A percentile compares a stretch with the other conserved stretches of the same genome.
Evolutionary conservation across 2,329 filamentous ascomycete genomes (phyloP).

Genomic region (Rugonectria rugulosa): DNA sequence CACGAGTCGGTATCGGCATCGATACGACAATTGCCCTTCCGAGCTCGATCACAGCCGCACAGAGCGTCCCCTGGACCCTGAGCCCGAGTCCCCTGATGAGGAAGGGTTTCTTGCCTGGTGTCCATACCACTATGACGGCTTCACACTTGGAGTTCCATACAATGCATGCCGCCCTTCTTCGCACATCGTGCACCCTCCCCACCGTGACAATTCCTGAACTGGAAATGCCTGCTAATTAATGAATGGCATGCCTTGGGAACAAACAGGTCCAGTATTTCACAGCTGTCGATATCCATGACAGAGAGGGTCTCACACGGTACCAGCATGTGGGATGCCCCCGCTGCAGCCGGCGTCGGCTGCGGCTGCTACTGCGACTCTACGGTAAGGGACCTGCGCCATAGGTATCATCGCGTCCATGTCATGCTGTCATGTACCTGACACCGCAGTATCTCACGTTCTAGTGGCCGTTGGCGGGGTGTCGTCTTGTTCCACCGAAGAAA

Average conservation of each 20-base stretch:
- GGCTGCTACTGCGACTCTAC: constrained; percentile 12
- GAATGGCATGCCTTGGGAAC: neutral
- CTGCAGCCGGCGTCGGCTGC: constrained; percentile 32
- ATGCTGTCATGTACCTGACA: constrained; percentile 28
- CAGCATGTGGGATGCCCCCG: constrained; percentile 21
- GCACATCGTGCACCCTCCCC: constrained; percentile 1
- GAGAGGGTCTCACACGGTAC: neutral
- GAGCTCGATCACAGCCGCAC: constrained; percentile 13
- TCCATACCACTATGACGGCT: constrained; percentile 10
- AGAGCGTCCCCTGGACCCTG: constrained; percentile 14
- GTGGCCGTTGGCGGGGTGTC: constrained; percentile 36
- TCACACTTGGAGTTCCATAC: constrained; percentile 5
- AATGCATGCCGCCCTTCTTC: neutral
- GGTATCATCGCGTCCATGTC: constrained; percentile 30
- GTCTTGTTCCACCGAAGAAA: constrained; percentile 22
- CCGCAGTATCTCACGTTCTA: constrained; percentile 31
- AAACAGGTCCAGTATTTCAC: constrained; percentile 15
- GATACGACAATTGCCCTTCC: constrained; percentile 11
- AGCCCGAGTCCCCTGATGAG: constrained; percentile 8
- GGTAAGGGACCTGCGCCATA: constrained; percentile 26
- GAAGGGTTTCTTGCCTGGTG: constrained; percentile 12
- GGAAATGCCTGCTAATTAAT: neutral
- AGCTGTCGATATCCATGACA: neutral
- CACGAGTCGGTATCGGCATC: constrained; percentile 17
- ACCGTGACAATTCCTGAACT: neutral